These are phyloP conservation scores for Talaromyces islandicus DNA, from an alignment of 2,329 filamentous ascomycete genomes.

Conservation along the genomic window DNA sequence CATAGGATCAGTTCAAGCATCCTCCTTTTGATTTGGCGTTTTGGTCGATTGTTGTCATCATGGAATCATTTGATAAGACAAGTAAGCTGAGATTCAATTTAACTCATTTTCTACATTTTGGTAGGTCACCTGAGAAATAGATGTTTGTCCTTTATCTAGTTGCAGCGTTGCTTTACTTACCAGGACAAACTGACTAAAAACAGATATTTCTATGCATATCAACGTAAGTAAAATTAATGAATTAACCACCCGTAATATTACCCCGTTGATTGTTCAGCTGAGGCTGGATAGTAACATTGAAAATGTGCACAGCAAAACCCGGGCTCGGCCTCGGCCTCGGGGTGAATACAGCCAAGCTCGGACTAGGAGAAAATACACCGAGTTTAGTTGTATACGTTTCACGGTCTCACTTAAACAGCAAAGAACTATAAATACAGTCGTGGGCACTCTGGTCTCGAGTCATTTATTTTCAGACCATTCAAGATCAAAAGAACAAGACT, in stretches of 20 bases:
- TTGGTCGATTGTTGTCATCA: background rate
- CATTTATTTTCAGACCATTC: background rate
- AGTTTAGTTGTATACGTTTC: background rate
- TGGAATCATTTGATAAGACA: background rate
- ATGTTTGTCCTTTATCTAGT: background rate
- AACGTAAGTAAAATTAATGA: too few relatives aligned
- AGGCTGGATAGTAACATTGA: background rate
- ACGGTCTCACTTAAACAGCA: background rate
- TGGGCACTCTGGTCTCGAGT: background rate
- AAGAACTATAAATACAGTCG: background rate
- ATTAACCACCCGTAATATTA: too few relatives aligned
- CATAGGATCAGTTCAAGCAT: background rate
- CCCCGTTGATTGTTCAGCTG: background rate
- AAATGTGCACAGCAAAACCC: background rate
- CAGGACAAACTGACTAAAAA: background rate
- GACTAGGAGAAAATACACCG: background rate
- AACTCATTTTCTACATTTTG: background rate
- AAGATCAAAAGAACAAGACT: background rate
- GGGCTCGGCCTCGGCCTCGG: slow-evolving; percentile 4
- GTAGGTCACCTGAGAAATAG: background rate
- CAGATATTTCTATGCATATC: background rate
- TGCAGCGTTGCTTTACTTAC: background rate
- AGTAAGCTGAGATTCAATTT: too few relatives aligned
- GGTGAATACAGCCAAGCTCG: background rate
- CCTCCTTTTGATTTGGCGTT: background rate